Percentiles rank a stretch among this genome's conserved stretches.
These are phyloP conservation scores for Solanum dulcamara DNA, from an alignment of 257 asterid genomes.

Conservation along the genomic window DNA sequence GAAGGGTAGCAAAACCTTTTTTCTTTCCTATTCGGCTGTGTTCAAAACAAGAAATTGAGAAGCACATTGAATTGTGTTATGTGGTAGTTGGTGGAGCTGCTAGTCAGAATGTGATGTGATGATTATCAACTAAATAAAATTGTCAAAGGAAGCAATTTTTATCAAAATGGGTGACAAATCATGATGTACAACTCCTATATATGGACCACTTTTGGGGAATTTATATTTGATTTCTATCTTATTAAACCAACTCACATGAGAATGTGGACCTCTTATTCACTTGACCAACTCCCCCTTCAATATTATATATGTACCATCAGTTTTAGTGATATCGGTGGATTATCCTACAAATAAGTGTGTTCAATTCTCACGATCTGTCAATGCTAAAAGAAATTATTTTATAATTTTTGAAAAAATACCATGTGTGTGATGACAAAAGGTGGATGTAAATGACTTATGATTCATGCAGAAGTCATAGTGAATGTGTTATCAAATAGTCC, in stretches of 20 bases:
- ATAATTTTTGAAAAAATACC: not conserved
- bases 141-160: not conserved
- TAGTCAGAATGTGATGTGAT: not conserved
- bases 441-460: not conserved
- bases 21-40: not conserved
- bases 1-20: not conserved
- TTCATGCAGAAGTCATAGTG: not conserved
- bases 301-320: not conserved
- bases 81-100: not conserved
- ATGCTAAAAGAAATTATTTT: no score
- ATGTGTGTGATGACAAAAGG: not conserved
- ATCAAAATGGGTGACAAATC: not conserved
- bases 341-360: no score
- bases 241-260: not conserved
- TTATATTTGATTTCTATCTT: not conserved
- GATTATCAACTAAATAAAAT: not conserved
- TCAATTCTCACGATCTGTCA: not conserved
- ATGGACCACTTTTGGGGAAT: not conserved
- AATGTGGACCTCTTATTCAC: not conserved
- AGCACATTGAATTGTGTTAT: not conserved
- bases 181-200: not conserved
- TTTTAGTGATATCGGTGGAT: no score
- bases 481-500: not conserved
- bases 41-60: not conserved
- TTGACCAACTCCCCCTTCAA: not conserved